Base-by-base conservation (phyloP, 306 rosid genomes). In the Hippophae gyantsensis region DNA sequence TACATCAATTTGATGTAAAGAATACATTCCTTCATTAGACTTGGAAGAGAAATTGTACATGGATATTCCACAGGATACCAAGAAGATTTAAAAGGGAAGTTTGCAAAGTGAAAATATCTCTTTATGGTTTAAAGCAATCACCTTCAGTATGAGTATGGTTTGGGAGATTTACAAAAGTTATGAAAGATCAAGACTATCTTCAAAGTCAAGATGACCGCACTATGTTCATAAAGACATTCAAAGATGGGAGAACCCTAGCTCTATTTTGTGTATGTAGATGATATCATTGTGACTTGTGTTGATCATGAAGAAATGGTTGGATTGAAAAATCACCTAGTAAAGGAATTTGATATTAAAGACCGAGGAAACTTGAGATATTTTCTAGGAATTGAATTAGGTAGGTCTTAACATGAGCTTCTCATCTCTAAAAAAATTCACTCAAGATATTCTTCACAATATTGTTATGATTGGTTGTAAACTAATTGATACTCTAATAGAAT, bases 121-220 rank as follows among this genome's bases (percentile, higher is more conserved):
- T 62, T 3, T 62, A 62, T 51, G 48, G 57, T 2, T 13, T 62
- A 38, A 62, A 58, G 8, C 10, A 45, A 46, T 43, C 14, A 0
- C 8, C 53, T 0, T 3, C 9, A 46, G 64, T 52, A 7, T 60
- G 53, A 46, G 64, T 52, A 7, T 60, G 53, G 53, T 25, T 60
- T 59, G 52, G 42, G 12, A 45, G 64, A 60, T 23, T 43, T 6
- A 10, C 43, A 6, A 10, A 6, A 45, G 42, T 18, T 6, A 46
- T 60, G 41, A 3, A 5, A 8, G 27, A 43, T 7, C 11, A 3
- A 23, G 52, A 25, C 43, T 55, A 25, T 25, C 18, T 46, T 43
- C 25, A 60, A 9, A 43, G 43, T 45, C 53, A 60, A 43, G 64
- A 52, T 8, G 64, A 60, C 7, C 53, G 44, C 10, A 60, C 64